A percentile compares a stretch with the other conserved stretches of the same genome.
Conservation (phyloP, 208 protist genomes). For the Trypanosoma lewisi region DNA sequence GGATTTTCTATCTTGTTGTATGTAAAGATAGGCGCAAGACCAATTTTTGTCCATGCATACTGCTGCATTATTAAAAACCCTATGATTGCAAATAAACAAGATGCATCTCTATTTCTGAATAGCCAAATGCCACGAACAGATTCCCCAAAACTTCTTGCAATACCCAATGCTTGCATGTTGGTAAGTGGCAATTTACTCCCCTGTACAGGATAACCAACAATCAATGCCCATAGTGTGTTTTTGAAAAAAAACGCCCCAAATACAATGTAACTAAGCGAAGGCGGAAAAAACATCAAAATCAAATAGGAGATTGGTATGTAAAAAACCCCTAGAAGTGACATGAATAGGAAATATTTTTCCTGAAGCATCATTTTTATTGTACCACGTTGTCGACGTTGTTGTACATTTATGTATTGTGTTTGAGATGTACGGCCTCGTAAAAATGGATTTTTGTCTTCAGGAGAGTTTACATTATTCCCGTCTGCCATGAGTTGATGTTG, state of each 20-base stretch:
- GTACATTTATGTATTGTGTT: slow-evolving; percentile 34
- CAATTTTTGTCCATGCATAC: slow-evolving; percentile 48
- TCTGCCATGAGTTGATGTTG: no score
- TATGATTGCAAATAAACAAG: slow-evolving; percentile 43
- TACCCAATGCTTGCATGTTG: slow-evolving; percentile 27
- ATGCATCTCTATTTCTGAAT: slow-evolving; percentile 56
- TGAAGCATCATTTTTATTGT: slow-evolving; percentile 50
- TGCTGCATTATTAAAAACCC: slow-evolving; percentile 47
- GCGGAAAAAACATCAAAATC: slow-evolving; percentile 42
- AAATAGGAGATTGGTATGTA: slow-evolving; percentile 34
- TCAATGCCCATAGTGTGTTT: slow-evolving; percentile 50
- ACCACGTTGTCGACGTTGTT: slow-evolving; percentile 37
- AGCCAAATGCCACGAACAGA: slow-evolving; percentile 57
- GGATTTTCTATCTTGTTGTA: neutral
- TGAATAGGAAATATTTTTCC: slow-evolving; percentile 41
- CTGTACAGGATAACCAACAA: slow-evolving; percentile 49
- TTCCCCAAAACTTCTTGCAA: slow-evolving; percentile 45
- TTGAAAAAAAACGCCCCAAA: slow-evolving; percentile 61
- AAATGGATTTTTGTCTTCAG: neutral
- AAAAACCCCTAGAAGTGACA: slow-evolving; percentile 34
- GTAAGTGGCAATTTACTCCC: slow-evolving; percentile 27
- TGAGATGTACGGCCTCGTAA: neutral
- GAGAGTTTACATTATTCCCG: neutral
- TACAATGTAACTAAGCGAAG: slow-evolving; percentile 42
- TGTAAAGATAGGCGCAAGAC: slow-evolving; percentile 38